Base-by-base conservation (phyloP, 2,329 filamentous ascomycete species). In the Davidsoniella australis region DNA sequence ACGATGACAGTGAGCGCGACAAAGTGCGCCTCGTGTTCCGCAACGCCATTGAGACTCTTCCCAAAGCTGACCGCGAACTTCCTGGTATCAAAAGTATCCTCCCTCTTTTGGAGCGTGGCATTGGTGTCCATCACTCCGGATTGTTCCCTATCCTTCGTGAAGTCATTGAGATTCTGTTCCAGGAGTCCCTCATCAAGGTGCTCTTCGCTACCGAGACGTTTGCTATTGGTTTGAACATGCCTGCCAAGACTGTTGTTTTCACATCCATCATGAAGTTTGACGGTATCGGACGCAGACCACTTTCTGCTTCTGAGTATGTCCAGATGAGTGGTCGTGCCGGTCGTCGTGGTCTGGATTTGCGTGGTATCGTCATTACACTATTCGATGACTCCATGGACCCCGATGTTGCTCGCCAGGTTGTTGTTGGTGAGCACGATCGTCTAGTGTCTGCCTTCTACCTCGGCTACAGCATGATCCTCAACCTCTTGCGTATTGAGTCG, bases 361-460 rank as follows among this genome's bases (percentile, higher is more conserved):
- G 91, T 56, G 91, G 91, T 74, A 93, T 96, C 57, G 91, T 98
- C 57, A 96, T 98, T 63, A 96, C 98, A 86, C 96, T 98, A 89
- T 84, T 98, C 54, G 83, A 93, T 60, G 85, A 93, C 63, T 86
- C 91, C 67, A 89, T 98, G 69, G 91, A 98, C 59, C 91, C 91
- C 1, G 79, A 85, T 2, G 80, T 82, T n/a, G 89, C 91, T 40
- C 94, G 94, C 65, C 81, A 85, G 55, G 95, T 98, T 57, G 91
- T 98, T 10, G 86, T 91, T 48, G 91, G 91, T 56, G 84, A 95
- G 60, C 91, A 98, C 63, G 93, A 98, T 64, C 87, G 88, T 57
- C 78, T 98, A 26, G 96, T 96, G 66, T 96, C 91, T 3, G 91
- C 91, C 1, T 98, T 98, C 66, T 85, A 98, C 62, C 74, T 98